Evolutionary conservation across 116 monocot species (phyloP), one percentile per base, ranked within the genome.

Genomic region (Posidonia oceanica): DNA sequence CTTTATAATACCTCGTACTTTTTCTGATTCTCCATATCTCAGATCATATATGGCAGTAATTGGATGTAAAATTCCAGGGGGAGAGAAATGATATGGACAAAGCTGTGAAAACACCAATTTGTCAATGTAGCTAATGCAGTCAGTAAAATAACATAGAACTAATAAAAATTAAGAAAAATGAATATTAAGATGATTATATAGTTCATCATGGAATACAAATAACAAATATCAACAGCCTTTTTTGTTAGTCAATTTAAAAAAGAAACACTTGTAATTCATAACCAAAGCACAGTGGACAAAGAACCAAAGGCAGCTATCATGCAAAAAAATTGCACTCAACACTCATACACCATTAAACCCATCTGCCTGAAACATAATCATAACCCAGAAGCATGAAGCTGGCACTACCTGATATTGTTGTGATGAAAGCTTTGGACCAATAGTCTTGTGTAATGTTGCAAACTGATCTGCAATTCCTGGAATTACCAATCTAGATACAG

Each of bases 381-480:
- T 48, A 48, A 48, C 12, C 11, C 5, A 48, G 48, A 48, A 48
- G 48, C 7, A 48, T 48, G 48, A 48, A 48, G 1, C 17, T 38
- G 8, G n/a, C 40, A 42, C 14, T 83, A 96, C 91, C 96, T 80
- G 76, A 74, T 80, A 74, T 74, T 81, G 78, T 62, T 85, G 79
- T 56, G 66, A 39, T 59, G 70, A 75, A 60, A 77, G 68, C 64
- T 83, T 82, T 36, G 77, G 71, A 38, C 36, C 37, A 67, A 74
- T 71, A 70, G 71, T 56, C 52, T 64, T 81, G 42, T 80, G 83
- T 69, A 96, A 76, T 66, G 55, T 41, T 36, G 59, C 56, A 75
- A 96, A 65, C 66, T 96, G 96, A 69, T 88, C 86, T 66, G 72
- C 52, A 59, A 91, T 72, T 79, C 83, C 91, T 67, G 96, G 91